These are phyloP conservation scores for Tylopilus sp. DNA, from an alignment of 768 basidiomycete genomes.

Conservation along the genomic window DNA sequence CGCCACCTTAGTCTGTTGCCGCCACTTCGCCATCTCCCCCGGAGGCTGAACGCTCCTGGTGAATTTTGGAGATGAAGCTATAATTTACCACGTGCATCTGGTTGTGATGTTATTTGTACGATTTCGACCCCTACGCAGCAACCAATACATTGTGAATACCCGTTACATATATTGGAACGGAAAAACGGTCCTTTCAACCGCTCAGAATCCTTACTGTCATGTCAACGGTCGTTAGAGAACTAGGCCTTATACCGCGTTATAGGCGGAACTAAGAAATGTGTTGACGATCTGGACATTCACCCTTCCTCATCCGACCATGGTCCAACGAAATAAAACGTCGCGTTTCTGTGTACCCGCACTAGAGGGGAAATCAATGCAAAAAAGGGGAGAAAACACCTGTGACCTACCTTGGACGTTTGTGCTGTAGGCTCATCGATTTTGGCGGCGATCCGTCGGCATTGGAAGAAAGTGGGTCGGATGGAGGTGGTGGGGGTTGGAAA, in stretches of 20 bases:
- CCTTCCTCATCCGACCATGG: conserved; percentile 33
- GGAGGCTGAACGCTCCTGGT: too few species aligned
- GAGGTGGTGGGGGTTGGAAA: neutral
- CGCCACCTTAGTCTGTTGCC: too few species aligned
- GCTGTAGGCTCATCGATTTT: conserved; percentile 32
- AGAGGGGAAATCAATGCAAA: conserved; percentile 6
- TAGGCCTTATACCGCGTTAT: neutral
- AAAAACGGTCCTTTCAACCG: too few species aligned
- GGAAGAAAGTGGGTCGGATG: neutral
- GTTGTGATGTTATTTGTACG: too few species aligned
- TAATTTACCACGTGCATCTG: too few species aligned
- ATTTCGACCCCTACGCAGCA: too few species aligned
- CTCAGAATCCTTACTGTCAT: too few species aligned
- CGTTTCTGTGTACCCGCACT: conserved; percentile 26
- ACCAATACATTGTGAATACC: too few species aligned
- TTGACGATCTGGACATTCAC: conserved; percentile 12
- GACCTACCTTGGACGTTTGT: conserved; percentile 27
- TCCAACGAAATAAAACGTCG: conserved; percentile 29
- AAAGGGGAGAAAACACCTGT: neutral
- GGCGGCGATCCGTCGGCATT: conserved; percentile 13
- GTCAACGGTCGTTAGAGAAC: neutral
- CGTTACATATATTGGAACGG: too few species aligned
- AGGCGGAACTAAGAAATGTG: conserved; percentile 1
- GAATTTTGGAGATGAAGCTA: too few species aligned
- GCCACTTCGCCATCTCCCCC: too few species aligned